Evolutionary conservation across 371 early-diverging fungal species (phyloP), one percentile per base, ranked within the genome.

Genomic region (Mucor plumbeus): DNA sequence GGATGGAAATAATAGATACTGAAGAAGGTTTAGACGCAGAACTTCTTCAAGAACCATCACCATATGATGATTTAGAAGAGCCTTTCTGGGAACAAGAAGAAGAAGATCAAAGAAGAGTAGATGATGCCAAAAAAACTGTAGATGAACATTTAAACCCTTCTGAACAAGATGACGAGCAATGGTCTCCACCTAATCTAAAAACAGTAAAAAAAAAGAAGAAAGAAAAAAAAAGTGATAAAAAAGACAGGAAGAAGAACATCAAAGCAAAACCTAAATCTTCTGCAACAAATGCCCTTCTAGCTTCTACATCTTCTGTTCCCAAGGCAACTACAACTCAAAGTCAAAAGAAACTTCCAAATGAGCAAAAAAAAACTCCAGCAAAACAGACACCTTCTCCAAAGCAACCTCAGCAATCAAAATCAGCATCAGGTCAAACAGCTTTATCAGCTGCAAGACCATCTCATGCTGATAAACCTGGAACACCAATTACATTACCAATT

Each of bases 71-170:
- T 10, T 34, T 70, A 10, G 65, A 65, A 53, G 66, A 70, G 26
- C 70, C 66, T 35, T 35, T 13, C 17, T 70, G 70, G 70, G 62
- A 43, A 6, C 5, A 65, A 15, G 65, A 65, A 50, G 70, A 70
- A 50, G 61, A 61, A 21, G 66, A 65, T 50, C 40, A 48, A 3
- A 11, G 47, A 58, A 44, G 62, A 62, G 63, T 68, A 7, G 44
- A 67, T 14, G 41, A 64, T 9, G 47, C 38, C n/a, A 36, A 34
- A 9, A 33, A 43, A 15, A 31, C 40, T 13, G 35, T 43, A n/a
- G 33, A 43, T 14, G 41, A 57, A 0, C 40, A 55, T 4, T 55
- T 63, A n/a, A 14, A 47, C 35, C 38, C 38, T 8, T 3, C 36
- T 36, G 19, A 61, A 13, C 4, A 17, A 7, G 21, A 15, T 11